These are phyloP conservation scores for Cyclotella sp. DNA, from an alignment of 108 stramenopile genomes.

Conservation along the genomic window DNA sequence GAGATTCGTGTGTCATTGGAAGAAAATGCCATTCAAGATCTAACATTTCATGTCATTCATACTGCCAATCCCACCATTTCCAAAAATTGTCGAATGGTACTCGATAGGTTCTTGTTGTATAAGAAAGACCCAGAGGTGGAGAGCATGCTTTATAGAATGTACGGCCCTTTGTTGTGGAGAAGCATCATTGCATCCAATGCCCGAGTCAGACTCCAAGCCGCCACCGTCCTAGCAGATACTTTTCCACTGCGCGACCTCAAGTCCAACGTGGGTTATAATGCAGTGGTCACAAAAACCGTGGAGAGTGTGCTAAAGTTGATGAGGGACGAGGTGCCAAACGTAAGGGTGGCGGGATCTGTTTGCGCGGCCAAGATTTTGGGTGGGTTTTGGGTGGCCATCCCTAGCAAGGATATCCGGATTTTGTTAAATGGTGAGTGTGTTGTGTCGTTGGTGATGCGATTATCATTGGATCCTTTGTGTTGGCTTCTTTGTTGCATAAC, in stretches of 20 bases:
- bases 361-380: slow-evolving; percentile 78
- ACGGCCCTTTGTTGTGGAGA: slow-evolving; percentile 94
- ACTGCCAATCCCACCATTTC: slow-evolving; percentile 46
- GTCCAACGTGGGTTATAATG: background rate
- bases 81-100: slow-evolving; percentile 53
- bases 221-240: slow-evolving; percentile 77
- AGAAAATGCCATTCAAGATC: slow-evolving; percentile 84
- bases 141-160: slow-evolving; percentile 79
- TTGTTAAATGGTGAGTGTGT: slow-evolving; percentile 77
- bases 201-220: slow-evolving; percentile 83
- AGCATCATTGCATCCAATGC: slow-evolving; percentile 85
- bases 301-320: slow-evolving; percentile 70
- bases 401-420: slow-evolving; percentile 72
- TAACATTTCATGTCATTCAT: slow-evolving; percentile 80
- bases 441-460: background rate
- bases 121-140: slow-evolving; percentile 87
- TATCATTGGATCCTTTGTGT: background rate
- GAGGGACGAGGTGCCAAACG: slow-evolving; percentile 73
- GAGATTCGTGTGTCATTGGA: slow-evolving; percentile 43
- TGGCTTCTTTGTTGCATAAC: background rate
- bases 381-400: slow-evolving; percentile 89
- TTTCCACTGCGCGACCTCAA: slow-evolving; percentile 86
- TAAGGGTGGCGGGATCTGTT: slow-evolving; percentile 85
- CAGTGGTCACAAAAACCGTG: slow-evolving; percentile 71
- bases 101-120: slow-evolving; percentile 76